Percentiles rank a stretch among this genome's conserved stretches.
Evolutionary conservation across 2,329 filamentous ascomycete genomes (phyloP).

Genomic region (Harringtonia lauricola): DNA sequence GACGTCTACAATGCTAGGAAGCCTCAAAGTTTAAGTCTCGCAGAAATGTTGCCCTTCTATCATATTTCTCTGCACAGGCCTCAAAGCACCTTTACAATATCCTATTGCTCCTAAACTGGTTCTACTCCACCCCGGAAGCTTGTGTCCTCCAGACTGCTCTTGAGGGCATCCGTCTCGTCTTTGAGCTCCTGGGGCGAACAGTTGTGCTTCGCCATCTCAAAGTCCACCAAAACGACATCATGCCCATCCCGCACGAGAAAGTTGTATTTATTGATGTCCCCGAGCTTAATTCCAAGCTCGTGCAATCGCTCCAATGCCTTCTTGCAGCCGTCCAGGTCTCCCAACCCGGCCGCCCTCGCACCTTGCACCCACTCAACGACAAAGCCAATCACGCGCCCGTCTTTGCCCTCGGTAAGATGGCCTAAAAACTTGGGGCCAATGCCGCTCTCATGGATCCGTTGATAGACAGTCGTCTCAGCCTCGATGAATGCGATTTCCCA

Average conservation of each 20-base stretch:
- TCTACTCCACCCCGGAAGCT: background rate
- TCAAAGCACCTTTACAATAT: no score
- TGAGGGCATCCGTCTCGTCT: background rate
- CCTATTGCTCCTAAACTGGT: background rate
- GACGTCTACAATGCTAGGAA: no score
- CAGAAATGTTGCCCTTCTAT: no score
- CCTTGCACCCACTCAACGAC: slow-evolving; percentile 19
- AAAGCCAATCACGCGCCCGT: slow-evolving; percentile 20
- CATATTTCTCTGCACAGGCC: no score
- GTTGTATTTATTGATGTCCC: slow-evolving; percentile 25
- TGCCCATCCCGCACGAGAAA: slow-evolving; percentile 19
- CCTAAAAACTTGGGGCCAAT: slow-evolving; percentile 17
- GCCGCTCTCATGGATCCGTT: slow-evolving; percentile 12
- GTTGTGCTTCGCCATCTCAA: background rate
- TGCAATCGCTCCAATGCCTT: slow-evolving; percentile 20
- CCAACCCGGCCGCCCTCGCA: slow-evolving; percentile 14
- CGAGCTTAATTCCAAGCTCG: slow-evolving; percentile 22
- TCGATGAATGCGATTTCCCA: slow-evolving; percentile 14
- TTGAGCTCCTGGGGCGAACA: background rate
- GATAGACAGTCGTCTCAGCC: slow-evolving; percentile 13
- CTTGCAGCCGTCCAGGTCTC: slow-evolving; percentile 19
- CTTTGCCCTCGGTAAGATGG: slow-evolving; percentile 17
- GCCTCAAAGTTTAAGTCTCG: no score
- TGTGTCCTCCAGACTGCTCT: background rate
- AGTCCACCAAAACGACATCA: background rate